These are phyloP conservation scores for Penicillium expansum DNA, from an alignment of 2,329 filamentous ascomycete genomes.

Conservation along the genomic window DNA sequence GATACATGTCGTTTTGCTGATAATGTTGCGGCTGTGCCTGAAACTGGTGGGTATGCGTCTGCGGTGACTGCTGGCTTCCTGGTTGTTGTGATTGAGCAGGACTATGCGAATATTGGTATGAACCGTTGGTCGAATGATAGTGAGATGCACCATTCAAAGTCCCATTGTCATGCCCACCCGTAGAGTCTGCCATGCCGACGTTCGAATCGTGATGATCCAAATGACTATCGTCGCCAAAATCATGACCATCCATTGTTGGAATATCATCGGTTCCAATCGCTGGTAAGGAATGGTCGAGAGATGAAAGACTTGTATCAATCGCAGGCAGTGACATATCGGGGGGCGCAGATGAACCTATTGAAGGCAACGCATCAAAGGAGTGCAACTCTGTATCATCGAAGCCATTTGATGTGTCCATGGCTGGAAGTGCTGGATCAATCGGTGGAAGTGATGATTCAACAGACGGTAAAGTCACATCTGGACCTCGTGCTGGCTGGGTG, in stretches of 20 bases:
- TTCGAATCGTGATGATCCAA: conserved; percentile 19
- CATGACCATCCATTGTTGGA: conserved; percentile 31
- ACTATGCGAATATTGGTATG: conserved; percentile 23
- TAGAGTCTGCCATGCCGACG: conserved; percentile 10
- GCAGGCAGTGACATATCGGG: conserved; percentile 24
- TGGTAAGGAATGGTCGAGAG: conserved; percentile 29
- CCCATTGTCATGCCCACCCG: conserved; percentile 21
- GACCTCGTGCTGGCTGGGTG: neutral
- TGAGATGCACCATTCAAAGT: conserved; percentile 39
- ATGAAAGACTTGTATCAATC: conserved; percentile 28
- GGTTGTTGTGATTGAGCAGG: conserved; percentile 40
- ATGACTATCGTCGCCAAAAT: conserved; percentile 22
- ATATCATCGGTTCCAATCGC: conserved; percentile 33
- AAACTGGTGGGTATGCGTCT: conserved; percentile 28
- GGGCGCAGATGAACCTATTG: conserved; percentile 19
- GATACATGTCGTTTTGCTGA: conserved; percentile 36
- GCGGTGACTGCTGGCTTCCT: conserved; percentile 37
- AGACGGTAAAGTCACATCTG: conserved; percentile 15
- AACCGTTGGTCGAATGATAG: conserved; percentile 47
- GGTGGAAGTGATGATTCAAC: conserved; percentile 26
- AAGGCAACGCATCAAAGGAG: conserved; percentile 23
- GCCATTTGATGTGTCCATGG: conserved; percentile 26
- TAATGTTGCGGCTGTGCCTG: conserved; percentile 30
- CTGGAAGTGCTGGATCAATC: conserved; percentile 22
- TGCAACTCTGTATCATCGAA: conserved; percentile 28